Evolutionary conservation across 192 early-diverging fungal genomes (phyloP).

Genomic region (Coemansia sp.): DNA sequence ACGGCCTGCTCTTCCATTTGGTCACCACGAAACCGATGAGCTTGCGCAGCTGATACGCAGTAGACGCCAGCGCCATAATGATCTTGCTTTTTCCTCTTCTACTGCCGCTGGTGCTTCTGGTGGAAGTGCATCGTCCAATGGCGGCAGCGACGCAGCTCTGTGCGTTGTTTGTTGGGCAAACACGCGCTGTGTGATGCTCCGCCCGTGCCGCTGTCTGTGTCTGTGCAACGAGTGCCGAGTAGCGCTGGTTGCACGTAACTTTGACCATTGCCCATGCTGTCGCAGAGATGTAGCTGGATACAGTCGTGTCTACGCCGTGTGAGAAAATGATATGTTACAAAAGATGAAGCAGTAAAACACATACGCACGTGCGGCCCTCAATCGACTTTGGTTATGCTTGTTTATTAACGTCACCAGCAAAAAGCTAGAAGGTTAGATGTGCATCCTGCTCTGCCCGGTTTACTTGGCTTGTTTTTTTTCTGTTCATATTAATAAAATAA

Average conservation of each 20-base stretch:
- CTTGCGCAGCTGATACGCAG: constrained; percentile 48
- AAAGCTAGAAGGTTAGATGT: no score
- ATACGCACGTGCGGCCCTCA: constrained; percentile 4
- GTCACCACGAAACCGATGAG: constrained; percentile 19
- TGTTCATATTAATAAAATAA: not conserved
- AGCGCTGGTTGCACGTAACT: constrained; percentile 40
- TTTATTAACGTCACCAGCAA: no score
- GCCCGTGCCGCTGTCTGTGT: constrained; percentile 51
- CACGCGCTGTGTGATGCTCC: constrained; percentile 48
- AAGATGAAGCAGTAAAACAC: no score
- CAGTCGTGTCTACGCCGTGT: constrained; percentile 53
- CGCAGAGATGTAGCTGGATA: constrained; percentile 41
- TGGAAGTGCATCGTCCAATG: not conserved
- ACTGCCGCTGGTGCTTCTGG: not conserved
- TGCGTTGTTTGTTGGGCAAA: constrained; percentile 51
- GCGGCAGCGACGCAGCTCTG: constrained; percentile 8
- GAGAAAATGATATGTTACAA: not conserved
- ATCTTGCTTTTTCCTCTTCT: not conserved
- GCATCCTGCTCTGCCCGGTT: no score
- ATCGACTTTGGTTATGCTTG: not conserved
- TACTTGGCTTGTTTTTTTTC: constrained; percentile 2
- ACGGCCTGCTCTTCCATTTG: constrained; percentile 30
- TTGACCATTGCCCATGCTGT: constrained; percentile 55
- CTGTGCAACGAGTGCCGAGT: constrained; percentile 51
- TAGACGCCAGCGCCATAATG: constrained; percentile 17